A percentile compares a stretch with the other conserved stretches of the same genome.
phyloP scores from a whole-genome alignment of 768 basidiomycete genomes.

The Trametes cinnabarina region DNA sequence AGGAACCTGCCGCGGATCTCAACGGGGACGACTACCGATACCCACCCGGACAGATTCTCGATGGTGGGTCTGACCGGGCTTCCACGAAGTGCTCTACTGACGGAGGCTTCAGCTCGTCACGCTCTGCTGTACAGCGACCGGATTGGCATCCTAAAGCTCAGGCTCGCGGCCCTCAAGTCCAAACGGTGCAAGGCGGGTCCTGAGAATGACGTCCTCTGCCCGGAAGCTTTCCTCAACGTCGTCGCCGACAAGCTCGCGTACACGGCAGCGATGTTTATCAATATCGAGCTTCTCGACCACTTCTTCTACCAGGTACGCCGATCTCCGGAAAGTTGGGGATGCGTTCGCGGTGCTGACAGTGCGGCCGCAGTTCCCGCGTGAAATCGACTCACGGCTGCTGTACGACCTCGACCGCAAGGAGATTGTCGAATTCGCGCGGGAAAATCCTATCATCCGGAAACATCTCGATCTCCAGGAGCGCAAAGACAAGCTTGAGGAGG shows the following conservation, averaged over 20 bases:
- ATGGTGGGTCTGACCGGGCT: conserved; percentile 57
- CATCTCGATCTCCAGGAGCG: conserved; percentile 95
- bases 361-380: conserved; percentile 84
- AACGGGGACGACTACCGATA: conserved; percentile 81
- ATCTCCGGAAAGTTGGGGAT: not conserved
- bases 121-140: conserved; percentile 88
- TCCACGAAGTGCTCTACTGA: not conserved
- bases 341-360: not conserved
- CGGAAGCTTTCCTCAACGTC: conserved; percentile 94
- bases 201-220: conserved; percentile 86
- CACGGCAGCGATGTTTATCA: conserved; percentile 97
- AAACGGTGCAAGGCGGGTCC: conserved; percentile 87
- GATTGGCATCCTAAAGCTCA: conserved; percentile 77
- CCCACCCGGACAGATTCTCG: conserved; percentile 86
- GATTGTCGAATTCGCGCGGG: conserved; percentile 88
- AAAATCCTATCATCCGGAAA: conserved; percentile 84
- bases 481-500: conserved; percentile 97
- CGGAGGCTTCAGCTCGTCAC: conserved; percentile 68
- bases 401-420: conserved; percentile 92
- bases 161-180: conserved; percentile 82
- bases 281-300: conserved; percentile 95
- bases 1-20: conserved; percentile 32
- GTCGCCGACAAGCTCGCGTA: conserved; percentile 96
- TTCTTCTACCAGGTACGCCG: conserved; percentile 93
- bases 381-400: conserved; percentile 90